Percentiles rank a stretch among this genome's conserved stretches.
phyloP scores from a whole-genome alignment of 2,329 filamentous ascomycete genomes.

The Clathrospora elynae region DNA sequence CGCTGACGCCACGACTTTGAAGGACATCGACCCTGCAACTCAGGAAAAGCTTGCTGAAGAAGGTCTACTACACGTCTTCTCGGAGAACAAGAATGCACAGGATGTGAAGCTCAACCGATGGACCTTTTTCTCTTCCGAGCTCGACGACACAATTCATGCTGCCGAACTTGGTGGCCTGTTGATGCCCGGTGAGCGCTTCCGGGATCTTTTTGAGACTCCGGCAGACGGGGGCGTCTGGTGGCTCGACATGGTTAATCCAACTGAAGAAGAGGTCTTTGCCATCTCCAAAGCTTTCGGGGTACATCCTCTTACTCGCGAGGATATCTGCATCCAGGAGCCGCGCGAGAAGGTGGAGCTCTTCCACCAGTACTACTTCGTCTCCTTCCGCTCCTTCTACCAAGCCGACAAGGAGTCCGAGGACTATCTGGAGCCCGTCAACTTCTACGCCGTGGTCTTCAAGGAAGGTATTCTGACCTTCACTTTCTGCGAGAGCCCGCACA shows the following conservation, averaged over 20 bases:
- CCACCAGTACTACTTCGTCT: slow-evolving; percentile 96
- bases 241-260: slow-evolving; percentile 91
- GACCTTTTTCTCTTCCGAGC: slow-evolving; percentile 95
- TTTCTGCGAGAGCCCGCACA: slow-evolving; percentile 85
- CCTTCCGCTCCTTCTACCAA: slow-evolving; percentile 91
- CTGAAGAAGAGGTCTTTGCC: slow-evolving; percentile 82
- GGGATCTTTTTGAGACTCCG: slow-evolving; percentile 78
- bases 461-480: slow-evolving; percentile 95
- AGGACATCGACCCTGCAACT: slow-evolving; percentile 37
- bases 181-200: slow-evolving; percentile 85
- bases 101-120: slow-evolving; percentile 74
- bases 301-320: slow-evolving; percentile 92
- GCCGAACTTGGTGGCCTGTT: slow-evolving; percentile 86
- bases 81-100: slow-evolving; percentile 38
- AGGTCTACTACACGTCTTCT: slow-evolving; percentile 44
- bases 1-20: slow-evolving; percentile 36
- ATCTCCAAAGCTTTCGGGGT: slow-evolving; percentile 95
- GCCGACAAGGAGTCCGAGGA: slow-evolving; percentile 77
- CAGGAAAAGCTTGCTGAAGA: slow-evolving; percentile 54
- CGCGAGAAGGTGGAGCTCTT: slow-evolving; percentile 99
- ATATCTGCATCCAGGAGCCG: slow-evolving; percentile 92
- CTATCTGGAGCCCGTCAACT: slow-evolving; percentile 92
- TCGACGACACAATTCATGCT: slow-evolving; percentile 91
- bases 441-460: slow-evolving; percentile 95
- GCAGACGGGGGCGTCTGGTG: slow-evolving; percentile 90